Evolutionary conservation across 2,329 filamentous ascomycete genomes (phyloP).

Genomic region (Diaporthe ilicicola): DNA sequence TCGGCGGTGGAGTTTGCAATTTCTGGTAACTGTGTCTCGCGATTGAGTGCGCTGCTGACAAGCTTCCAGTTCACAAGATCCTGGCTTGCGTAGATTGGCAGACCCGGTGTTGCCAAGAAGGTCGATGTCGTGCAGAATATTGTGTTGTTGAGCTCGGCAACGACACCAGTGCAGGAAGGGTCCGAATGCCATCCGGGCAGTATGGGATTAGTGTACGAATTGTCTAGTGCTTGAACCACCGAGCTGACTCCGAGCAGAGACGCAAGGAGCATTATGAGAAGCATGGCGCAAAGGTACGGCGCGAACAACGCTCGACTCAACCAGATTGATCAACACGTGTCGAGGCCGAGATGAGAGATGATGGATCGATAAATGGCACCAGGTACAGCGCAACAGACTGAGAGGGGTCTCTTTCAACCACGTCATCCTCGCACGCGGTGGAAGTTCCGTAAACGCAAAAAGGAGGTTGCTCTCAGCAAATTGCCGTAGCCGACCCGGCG

Average conservation of each 20-base stretch:
- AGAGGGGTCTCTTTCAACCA: slow-evolving; percentile 1
- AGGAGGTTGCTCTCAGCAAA: background rate
- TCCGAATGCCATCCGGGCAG: slow-evolving; percentile 56
- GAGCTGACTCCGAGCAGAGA: background rate
- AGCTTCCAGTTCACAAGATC: slow-evolving; percentile 51
- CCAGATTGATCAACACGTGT: background rate
- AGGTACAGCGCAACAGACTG: background rate
- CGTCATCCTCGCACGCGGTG: slow-evolving; percentile 4
- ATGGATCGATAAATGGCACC: background rate
- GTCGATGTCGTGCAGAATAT: slow-evolving; percentile 54
- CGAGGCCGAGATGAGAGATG: background rate
- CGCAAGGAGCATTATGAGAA: background rate
- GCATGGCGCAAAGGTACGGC: background rate
- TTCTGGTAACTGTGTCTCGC: slow-evolving; percentile 25
- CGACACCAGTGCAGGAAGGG: slow-evolving; percentile 52
- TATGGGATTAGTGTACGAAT: slow-evolving; percentile 48
- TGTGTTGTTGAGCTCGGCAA: slow-evolving; percentile 45
- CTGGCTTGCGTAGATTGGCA: slow-evolving; percentile 53
- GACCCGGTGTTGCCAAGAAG: slow-evolving; percentile 54
- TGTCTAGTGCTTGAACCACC: background rate
- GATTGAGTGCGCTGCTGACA: slow-evolving; percentile 31
- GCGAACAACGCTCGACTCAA: no score
- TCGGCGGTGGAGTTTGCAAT: background rate
- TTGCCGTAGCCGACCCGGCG: background rate
- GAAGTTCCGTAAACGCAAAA: background rate